Base-by-base conservation (phyloP, 1,139 yeast species). In the Zygoascus hellenicus region DNA sequence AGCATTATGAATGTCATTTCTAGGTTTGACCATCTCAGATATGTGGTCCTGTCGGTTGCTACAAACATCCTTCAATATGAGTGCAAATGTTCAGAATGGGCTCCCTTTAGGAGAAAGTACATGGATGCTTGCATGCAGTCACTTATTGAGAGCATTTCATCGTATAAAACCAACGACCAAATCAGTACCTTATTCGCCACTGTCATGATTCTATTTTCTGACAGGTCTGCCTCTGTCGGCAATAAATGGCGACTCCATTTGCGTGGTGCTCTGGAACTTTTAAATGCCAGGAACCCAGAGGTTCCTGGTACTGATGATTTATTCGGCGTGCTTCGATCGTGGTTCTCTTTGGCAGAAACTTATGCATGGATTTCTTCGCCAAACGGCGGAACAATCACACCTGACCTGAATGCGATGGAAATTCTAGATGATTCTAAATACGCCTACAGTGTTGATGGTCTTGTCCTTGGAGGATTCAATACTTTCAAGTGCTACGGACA, bases 191-290 rank as follows among this genome's bases (percentile, higher is more conserved):
- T 52, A 30, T 43, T 57, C n/a, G 51, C 55, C n/a, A 51, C 59
- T 14, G 58, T 57, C 31, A 51, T 61, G 59, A 51, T 61, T 13
- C 48, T 61, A 6, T 61, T 48, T 38, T 54, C 60, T 5, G 64
- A 61, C 43, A 48, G 63, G 34, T 49, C 61, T 2, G 61, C 62
- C 1, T 48, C 59, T 2, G 48, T 53, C 7, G 50, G 56, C 26
- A 51, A 56, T 41, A 55, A 59, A 29, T 61, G 65, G 65, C 49
- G 65, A 34, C 46, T 58, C 31, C 65, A 61, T 48, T 49, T 61
- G 42, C 49, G 50, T 13, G 64, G 64, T 5, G 64, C 65, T 2
- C 49, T 54, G 19, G 54, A 54, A 15, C 46, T 51, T 22, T 38
- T 52, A 26, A 38, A 38, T 22, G 49, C 49, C 6, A 42, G 52